Conservation (phyloP, 257 asterid genomes). For the Ocimum tenuiflorum region DNA sequence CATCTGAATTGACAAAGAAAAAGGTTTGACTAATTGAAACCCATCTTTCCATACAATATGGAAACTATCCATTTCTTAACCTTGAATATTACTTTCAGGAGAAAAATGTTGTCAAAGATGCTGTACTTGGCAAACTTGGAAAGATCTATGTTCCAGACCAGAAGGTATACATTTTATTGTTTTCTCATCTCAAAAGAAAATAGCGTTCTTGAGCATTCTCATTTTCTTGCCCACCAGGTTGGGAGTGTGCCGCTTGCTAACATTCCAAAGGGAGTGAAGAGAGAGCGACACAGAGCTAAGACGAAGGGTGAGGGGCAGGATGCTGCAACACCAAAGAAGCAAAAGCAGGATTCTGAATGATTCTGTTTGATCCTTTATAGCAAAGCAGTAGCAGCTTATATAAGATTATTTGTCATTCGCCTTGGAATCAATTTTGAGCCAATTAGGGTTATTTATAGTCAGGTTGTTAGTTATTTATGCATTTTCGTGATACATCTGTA, state of each 20-base stretch:
- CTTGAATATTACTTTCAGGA: constrained; percentile 43
- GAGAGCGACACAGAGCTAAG: constrained; percentile 85
- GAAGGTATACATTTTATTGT: constrained; percentile 39
- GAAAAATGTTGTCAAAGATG: constrained; percentile 83
- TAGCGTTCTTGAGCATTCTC: background rate
- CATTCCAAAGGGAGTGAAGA: constrained; percentile 76
- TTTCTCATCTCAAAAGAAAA: constrained; percentile 2
- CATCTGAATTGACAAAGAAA: constrained; percentile 61
- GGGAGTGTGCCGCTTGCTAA: constrained; percentile 55
- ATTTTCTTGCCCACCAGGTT: constrained; percentile 30
- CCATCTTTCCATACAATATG: too few relatives aligned
- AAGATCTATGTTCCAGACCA: constrained; percentile 85
- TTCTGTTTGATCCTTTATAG: constrained; percentile 5
- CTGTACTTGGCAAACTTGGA: constrained; percentile 71
- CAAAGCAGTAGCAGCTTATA: too few relatives aligned
- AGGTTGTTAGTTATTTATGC: too few relatives aligned
- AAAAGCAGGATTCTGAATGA: constrained; percentile 52
- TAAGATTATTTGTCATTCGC: too few relatives aligned
- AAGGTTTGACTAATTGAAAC: constrained; percentile 46
- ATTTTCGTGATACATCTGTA: too few relatives aligned
- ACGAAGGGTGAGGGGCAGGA: constrained; percentile 29
- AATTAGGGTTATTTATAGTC: too few relatives aligned
- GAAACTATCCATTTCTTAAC: constrained; percentile 13
- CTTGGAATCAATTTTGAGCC: too few relatives aligned
- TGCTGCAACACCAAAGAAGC: constrained; percentile 52